These are phyloP conservation scores for Backusella circina DNA, from an alignment of 192 early-diverging fungal genomes.

Conservation along the genomic window DNA sequence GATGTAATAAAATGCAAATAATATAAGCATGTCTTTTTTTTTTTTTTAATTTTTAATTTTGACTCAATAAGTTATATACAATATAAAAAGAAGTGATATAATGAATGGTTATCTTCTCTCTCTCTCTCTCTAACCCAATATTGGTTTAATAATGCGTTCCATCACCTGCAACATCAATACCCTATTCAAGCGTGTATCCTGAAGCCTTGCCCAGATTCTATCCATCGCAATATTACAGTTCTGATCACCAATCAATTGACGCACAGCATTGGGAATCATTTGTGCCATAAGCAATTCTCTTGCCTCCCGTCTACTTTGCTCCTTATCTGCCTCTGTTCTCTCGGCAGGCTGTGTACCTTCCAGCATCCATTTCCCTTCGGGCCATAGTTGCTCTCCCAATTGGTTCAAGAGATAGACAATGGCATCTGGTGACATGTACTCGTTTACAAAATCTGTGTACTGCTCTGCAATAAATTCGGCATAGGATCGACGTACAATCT, in stretches of 20 bases:
- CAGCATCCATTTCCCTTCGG: constrained; percentile 20
- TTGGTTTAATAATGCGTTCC: constrained; percentile 25
- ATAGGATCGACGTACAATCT: constrained; percentile 35
- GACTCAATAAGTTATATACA: too few species aligned
- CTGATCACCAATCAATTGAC: constrained; percentile 34
- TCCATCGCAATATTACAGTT: constrained; percentile 33
- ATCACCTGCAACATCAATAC: constrained; percentile 31
- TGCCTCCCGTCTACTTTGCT: constrained; percentile 14
- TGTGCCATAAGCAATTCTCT: constrained; percentile 11
- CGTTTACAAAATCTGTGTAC: constrained; percentile 27
- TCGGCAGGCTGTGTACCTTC: not conserved
- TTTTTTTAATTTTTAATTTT: too few species aligned
- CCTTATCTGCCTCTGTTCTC: constrained; percentile 26
- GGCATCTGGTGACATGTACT: constrained; percentile 19
- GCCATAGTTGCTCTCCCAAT: constrained; percentile 26
- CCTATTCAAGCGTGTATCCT: constrained; percentile 26
- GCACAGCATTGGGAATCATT: constrained; percentile 22
- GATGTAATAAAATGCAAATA: not conserved
- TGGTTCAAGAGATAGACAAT: constrained; percentile 5
- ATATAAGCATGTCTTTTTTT: too few species aligned
- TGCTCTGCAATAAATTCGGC: constrained; percentile 26
- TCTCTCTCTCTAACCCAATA: constrained; percentile 20
- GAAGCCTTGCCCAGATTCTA: constrained; percentile 25
- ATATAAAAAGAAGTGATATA: not conserved
- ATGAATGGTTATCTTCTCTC: not conserved